phyloP scores from a whole-genome alignment of 345 rosid genomes.

The Gossypioides kirkii region DNA sequence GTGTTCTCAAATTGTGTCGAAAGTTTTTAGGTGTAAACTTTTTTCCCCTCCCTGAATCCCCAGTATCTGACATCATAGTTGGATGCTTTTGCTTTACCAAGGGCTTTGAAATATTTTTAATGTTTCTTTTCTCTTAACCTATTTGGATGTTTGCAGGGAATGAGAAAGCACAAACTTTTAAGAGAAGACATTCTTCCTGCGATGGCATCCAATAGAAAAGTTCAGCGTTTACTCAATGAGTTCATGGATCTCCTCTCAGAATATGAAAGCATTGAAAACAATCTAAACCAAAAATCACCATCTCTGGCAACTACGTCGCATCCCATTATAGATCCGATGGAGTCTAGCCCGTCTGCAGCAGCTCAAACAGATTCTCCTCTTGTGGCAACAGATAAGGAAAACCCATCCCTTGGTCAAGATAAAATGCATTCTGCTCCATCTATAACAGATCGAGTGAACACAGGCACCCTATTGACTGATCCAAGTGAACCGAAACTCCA shows the following conservation, averaged over 20 bases:
- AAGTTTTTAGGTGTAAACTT: too few species aligned
- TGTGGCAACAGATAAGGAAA: constrained; percentile 12
- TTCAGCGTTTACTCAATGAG: constrained; percentile 89
- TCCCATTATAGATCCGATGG: constrained; percentile 24
- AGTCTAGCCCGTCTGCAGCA: constrained; percentile 18
- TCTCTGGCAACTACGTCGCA: constrained; percentile 14
- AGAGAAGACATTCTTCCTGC: constrained; percentile 92
- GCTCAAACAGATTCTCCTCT: constrained; percentile 17
- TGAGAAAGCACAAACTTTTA: constrained; percentile 84
- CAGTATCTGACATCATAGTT: too few species aligned
- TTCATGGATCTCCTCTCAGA: constrained; percentile 93
- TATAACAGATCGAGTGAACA: constrained; percentile 15
- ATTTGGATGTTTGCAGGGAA: constrained; percentile 52
- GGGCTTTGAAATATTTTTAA: neutral
- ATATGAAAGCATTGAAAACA: constrained; percentile 48
- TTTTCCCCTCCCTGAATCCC: too few species aligned
- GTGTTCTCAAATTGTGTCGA: neutral
- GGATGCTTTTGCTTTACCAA: too few species aligned
- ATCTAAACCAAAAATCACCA: constrained; percentile 23
- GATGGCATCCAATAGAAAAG: constrained; percentile 94
- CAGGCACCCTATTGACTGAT: neutral
- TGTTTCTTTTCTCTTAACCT: neutral
- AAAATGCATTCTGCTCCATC: constrained; percentile 7
- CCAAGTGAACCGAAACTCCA: neutral
- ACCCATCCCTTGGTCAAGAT: constrained; percentile 11